Evolutionary conservation across 176 grass and related monocot species (phyloP).

Genomic region (sorghum (Sorghum bicolor)): Sorghum_bicolor_NCBIv3 NC_012876.2:59859501-59860000

Average conservation of each 20-base stretch:
- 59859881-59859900: constrained; percentile 80
- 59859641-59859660: background rate
- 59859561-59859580: background rate
- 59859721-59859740: background rate
- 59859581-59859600: background rate
- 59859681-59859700: background rate
- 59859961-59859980: constrained; percentile 98
- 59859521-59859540: background rate
- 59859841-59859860: constrained; percentile 52
- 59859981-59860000: constrained; percentile 84
- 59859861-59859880: constrained; percentile 98
- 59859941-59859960: constrained; percentile 93
- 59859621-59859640: background rate
- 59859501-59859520: background rate
- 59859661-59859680: background rate
- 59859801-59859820: background rate
- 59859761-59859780: background rate
- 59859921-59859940: constrained; percentile 94
- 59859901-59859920: constrained; percentile 80
- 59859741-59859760: background rate
- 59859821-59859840: background rate
- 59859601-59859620: background rate
- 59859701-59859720: background rate
- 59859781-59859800: background rate
- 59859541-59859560: background rate